Base-by-base conservation (phyloP, 2,329 filamentous ascomycete genomes). In the Alternaria brassicae region DNA sequence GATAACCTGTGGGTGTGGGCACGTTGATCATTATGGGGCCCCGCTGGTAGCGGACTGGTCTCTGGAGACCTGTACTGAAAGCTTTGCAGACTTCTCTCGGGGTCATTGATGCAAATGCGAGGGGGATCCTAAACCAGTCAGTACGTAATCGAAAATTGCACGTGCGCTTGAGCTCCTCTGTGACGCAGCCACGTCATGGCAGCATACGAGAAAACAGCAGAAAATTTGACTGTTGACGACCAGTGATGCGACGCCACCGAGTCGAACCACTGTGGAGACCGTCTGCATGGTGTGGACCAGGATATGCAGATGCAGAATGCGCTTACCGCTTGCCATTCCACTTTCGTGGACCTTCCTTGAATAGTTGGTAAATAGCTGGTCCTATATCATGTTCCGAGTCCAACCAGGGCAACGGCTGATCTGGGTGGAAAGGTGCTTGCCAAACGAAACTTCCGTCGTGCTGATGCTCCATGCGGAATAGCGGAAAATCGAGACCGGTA, bases 321-420 rank as follows among this genome's bases (percentile, higher is more conserved):
- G 76, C 84, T 77, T 81, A 89, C 87, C 87, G 83, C 74, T 88
- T 86, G 45, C 88, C 87, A 71, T 89, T 89, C 93, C 94, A 98
- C 77, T 92, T 93, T 65, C 85, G 83, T 5, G 91, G 86, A 2
- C 94, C 94, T 75, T 98, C 93, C 79, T 97, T 98, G 84, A 98
- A 94, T 56, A 98, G 89, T 76, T 98, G 94, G 56, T 97, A 82
- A 45, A 98, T 87, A 2, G 94, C 92, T 1, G 95, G 93, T 4
- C 95, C 95, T 41, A 97, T 90, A 71, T 99, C 95, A 73, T 98
- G 94, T 78, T 98, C 95, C 4, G 93, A 93, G 73, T 99, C 95
- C 37, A 99, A 83, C 93, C 94, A 99, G 0, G 95, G 95, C 36
- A 99, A 84, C 63, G 92, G 92, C 58, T 90, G 90, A 69, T 97